phyloP scores from a whole-genome alignment of 1,284 basidiomycete species.

The Ceratobasidium papillatum region DNA sequence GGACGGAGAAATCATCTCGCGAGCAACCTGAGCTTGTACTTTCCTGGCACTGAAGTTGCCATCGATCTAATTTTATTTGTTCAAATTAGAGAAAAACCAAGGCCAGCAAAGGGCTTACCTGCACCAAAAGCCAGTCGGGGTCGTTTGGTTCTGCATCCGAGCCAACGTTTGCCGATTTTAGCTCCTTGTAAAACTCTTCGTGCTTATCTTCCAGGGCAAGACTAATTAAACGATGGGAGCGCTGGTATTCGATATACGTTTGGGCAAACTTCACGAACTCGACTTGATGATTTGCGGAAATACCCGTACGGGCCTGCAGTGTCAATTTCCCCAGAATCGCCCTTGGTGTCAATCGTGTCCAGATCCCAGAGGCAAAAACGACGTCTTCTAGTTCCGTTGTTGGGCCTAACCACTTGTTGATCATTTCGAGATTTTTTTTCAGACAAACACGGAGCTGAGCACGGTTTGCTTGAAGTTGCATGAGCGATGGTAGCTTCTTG shows the following conservation, averaged over 20 bases:
- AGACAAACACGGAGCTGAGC: background rate
- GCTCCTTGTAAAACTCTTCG: slow-evolving; percentile 30
- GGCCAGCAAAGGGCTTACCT: background rate
- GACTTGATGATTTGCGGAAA: background rate
- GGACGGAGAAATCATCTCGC: slow-evolving; percentile 59
- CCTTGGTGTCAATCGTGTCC: slow-evolving; percentile 20
- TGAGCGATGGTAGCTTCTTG: background rate
- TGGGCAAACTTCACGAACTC: slow-evolving; percentile 16
- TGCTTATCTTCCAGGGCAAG: background rate
- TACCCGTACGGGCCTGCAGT: background rate
- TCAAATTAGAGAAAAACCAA: background rate
- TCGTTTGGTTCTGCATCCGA: background rate
- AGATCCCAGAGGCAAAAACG: slow-evolving; percentile 6
- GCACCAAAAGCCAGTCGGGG: slow-evolving; percentile 24
- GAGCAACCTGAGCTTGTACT: slow-evolving; percentile 55
- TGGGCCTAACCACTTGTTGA: background rate
- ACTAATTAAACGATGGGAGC: slow-evolving; percentile 10
- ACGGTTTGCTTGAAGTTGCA: background rate
- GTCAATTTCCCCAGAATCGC: slow-evolving; percentile 2
- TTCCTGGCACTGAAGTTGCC: slow-evolving; percentile 56
- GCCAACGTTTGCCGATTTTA: background rate
- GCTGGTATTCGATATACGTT: slow-evolving; percentile 11
- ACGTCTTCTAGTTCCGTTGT: background rate
- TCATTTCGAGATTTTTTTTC: background rate
- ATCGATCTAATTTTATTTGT: slow-evolving; percentile 54